Evolutionary conservation across 2,329 filamentous ascomycete genomes (phyloP).

Genomic region (Xylaria sp.): DNA sequence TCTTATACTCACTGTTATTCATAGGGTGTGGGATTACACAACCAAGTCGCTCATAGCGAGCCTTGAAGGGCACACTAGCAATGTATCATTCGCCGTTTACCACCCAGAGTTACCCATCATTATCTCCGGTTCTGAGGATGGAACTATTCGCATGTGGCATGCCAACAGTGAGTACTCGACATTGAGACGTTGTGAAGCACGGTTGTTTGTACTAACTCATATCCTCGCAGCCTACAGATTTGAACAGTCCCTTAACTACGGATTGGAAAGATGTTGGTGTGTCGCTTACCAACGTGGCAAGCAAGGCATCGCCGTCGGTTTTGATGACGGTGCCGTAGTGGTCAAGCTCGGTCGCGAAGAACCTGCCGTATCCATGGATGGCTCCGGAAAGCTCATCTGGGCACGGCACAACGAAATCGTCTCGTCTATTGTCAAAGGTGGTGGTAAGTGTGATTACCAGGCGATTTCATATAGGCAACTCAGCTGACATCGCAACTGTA

Average conservation of each 20-base stretch:
- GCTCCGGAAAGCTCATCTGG: conserved; percentile 93
- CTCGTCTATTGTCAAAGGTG: conserved; percentile 90
- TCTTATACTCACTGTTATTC: not conserved
- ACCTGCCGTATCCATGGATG: conserved; percentile 95
- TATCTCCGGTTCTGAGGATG: conserved; percentile 95
- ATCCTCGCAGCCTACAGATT: conserved; percentile 62
- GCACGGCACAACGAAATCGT: conserved; percentile 92
- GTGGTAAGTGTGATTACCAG: conserved; percentile 42
- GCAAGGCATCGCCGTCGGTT: conserved; percentile 91
- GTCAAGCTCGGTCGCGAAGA: conserved; percentile 97
- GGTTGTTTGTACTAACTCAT: conserved; percentile 4
- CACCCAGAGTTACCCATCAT: conserved; percentile 96
- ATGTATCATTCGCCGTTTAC: conserved; percentile 97
- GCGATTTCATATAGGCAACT: conserved; percentile 22
- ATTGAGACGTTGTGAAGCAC: not conserved
- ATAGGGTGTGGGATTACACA: conserved; percentile 87
- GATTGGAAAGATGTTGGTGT: conserved; percentile 94
- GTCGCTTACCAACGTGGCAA: conserved; percentile 91
- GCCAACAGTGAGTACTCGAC: conserved; percentile 58
- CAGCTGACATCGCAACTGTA: conserved; percentile 26
- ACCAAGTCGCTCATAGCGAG: conserved; percentile 96
- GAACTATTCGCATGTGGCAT: conserved; percentile 97
- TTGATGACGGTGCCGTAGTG: conserved; percentile 95
- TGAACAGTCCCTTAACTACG: conserved; percentile 94
- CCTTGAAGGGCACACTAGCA: conserved; percentile 93